These are phyloP conservation scores for Aureobasidium leucospermi DNA, from an alignment of 2,329 filamentous ascomycete genomes.

Conservation along the genomic window DNA sequence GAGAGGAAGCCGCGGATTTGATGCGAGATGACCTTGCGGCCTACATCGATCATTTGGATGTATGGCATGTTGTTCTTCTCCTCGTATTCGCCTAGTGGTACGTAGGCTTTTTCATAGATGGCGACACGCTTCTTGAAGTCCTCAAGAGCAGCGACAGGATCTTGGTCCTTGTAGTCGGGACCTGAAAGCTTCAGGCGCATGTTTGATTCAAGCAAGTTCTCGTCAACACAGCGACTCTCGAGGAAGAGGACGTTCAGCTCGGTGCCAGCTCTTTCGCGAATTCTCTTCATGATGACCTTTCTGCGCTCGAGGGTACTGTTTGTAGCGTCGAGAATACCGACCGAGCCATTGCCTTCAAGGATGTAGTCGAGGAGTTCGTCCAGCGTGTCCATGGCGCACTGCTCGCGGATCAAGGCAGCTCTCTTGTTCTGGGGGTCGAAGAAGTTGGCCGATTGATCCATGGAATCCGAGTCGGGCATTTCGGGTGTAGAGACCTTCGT, in stretches of 20 bases:
- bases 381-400: constrained; percentile 84
- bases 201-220: constrained; percentile 80
- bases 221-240: constrained; percentile 85
- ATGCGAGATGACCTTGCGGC: constrained; percentile 85
- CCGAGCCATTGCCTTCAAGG: constrained; percentile 70
- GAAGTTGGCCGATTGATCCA: constrained; percentile 59
- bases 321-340: constrained; percentile 93
- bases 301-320: constrained; percentile 89
- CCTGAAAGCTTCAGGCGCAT: constrained; percentile 96
- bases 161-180: constrained; percentile 91
- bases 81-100: constrained; percentile 83
- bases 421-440: constrained; percentile 85
- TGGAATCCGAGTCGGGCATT: constrained; percentile 10
- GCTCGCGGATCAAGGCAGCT: constrained; percentile 77
- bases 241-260: constrained; percentile 87
- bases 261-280: constrained; percentile 69
- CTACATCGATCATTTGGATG: constrained; percentile 96
- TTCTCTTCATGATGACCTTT: constrained; percentile 59
- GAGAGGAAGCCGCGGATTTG: constrained; percentile 88
- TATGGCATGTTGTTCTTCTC: constrained; percentile 88
- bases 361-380: constrained; percentile 91
- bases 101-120: constrained; percentile 90
- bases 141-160: constrained; percentile 71
- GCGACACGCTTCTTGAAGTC: constrained; percentile 91
- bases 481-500: constrained; percentile 18